Evolutionary conservation across 2,329 filamentous ascomycete species (phyloP), one percentile per base, ranked within the genome.

Genomic region (Clonostachys chloroleuca): DNA sequence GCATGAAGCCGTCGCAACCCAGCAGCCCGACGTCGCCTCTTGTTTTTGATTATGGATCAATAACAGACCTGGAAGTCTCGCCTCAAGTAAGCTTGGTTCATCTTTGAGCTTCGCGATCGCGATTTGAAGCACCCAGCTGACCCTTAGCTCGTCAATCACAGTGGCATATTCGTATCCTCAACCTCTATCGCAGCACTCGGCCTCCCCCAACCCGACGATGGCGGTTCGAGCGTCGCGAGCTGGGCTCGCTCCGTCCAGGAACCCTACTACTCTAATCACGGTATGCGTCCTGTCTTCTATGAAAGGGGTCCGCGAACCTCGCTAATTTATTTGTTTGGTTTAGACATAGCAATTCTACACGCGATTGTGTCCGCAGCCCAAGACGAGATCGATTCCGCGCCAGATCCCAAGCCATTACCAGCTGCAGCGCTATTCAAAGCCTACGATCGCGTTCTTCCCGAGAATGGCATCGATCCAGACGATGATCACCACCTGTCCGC

Each of bases 381-480:
- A 67, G 71, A 79, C 39, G 75, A 87, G 33, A 74, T 82, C 46
- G 70, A 78, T 42, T 66, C 66, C 12, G 69, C 81, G 3, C 72
- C 81, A 2, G 78, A 84, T 48, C 76, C 77, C 43, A 80, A 86
- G 56, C 77, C 80, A 47, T 74, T 87, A 18, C 84, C 88, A 5
- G 89, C 86, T 49, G 83, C 84, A 59, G 89, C 89, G 10, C 77
- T 96, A 16, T 95, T 95, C 66, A 77, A 78, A 46, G 89, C 89
- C 33, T 95, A 95, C 61, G 86, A 94, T 59, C 75, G 81, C 47
- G 76, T 92, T 40, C 78, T 95, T n/a, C 80, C 80, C 6, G 73
- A 82, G 53, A 73, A 87, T 69, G 86, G 83, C 47, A 72, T 89
- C 53, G 78, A 89, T 49, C 77, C 82, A n/a, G 83, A 88, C 56